These are phyloP conservation scores for Cutaneotrichosporon cyanovorans DNA, from an alignment of 1,284 basidiomycete species.

Conservation along the genomic window DNA sequence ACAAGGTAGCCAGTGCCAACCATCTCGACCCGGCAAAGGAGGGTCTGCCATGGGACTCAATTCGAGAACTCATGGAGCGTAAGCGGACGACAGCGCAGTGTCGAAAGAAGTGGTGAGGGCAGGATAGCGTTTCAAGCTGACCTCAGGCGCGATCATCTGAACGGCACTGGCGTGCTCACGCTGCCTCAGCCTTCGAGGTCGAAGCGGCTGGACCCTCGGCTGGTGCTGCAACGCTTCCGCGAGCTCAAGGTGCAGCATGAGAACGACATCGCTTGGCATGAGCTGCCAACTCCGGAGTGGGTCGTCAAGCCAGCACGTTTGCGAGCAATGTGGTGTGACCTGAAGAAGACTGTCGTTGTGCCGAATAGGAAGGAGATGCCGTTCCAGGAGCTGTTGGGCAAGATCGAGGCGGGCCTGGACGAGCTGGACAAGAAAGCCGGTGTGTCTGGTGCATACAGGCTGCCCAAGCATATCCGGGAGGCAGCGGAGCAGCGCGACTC, in stretches of 20 bases:
- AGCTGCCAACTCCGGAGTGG: constrained; percentile 8
- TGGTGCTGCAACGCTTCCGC: constrained; percentile 10
- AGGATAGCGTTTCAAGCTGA: not conserved
- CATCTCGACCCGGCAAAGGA: constrained; percentile 11
- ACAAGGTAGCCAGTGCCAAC: constrained; percentile 15
- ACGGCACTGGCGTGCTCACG: constrained; percentile 1
- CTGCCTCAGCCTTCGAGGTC: not conserved
- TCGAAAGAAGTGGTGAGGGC: constrained; percentile 29
- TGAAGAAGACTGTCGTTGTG: constrained; percentile 1
- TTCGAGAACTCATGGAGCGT: constrained; percentile 21
- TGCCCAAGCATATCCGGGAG: not conserved
- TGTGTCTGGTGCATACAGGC: not conserved
- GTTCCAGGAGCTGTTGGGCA: constrained; percentile 8
- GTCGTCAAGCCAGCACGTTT: constrained; percentile 9
- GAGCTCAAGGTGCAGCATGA: constrained; percentile 11
- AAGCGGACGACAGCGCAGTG: constrained; percentile 22
- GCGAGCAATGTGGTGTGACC: constrained; percentile 7
- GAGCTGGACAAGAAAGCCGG: not conserved
- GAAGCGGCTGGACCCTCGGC: constrained; percentile 4
- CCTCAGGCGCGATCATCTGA: constrained; percentile 6
- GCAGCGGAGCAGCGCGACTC: not conserved
- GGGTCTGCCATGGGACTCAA: constrained; percentile 31
- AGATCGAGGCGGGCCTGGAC: constrained; percentile 6
- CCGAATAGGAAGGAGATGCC: constrained; percentile 3
- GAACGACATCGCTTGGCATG: constrained; percentile 8